A percentile compares a stretch with the other conserved stretches of the same genome.
Evolutionary conservation across 2,329 filamentous ascomycete species (phyloP).

Genomic region (Aspergillus uvarum): DNA sequence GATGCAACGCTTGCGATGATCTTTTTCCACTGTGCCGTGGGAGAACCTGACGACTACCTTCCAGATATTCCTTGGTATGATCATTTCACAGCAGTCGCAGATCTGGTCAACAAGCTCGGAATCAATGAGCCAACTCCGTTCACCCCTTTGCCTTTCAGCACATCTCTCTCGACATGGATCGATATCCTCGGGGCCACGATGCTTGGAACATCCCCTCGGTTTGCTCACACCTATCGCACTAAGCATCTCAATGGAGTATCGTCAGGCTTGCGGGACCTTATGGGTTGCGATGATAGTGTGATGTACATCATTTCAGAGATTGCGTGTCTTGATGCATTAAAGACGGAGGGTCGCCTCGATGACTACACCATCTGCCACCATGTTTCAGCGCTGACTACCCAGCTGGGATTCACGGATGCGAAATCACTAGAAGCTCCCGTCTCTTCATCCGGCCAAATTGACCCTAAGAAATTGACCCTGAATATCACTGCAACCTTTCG

Average conservation of each 20-base stretch:
- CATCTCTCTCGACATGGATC: slow-evolving; percentile 85
- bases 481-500: slow-evolving; percentile 91
- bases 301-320: slow-evolving; percentile 99
- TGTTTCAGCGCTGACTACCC: slow-evolving; percentile 78
- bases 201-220: slow-evolving; percentile 76
- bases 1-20: slow-evolving; percentile 92
- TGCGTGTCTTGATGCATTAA: slow-evolving; percentile 87
- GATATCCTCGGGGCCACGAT: slow-evolving; percentile 94
- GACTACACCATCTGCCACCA: slow-evolving; percentile 82
- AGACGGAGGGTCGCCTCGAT: slow-evolving; percentile 68
- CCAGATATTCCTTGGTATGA: slow-evolving; percentile 94
- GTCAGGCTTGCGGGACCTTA: slow-evolving; percentile 82
- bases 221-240: slow-evolving; percentile 87
- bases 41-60: slow-evolving; percentile 77
- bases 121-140: slow-evolving; percentile 64
- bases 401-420: slow-evolving; percentile 77
- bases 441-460: slow-evolving; percentile 66
- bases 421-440: slow-evolving; percentile 59
- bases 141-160: slow-evolving; percentile 78
- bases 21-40: slow-evolving; percentile 90
- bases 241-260: slow-evolving; percentile 68
- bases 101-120: slow-evolving; percentile 78
- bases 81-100: slow-evolving; percentile 87
- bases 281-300: slow-evolving; percentile 93
- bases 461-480: slow-evolving; percentile 75